These are phyloP conservation scores for Gleditsia sinensis DNA, from an alignment of 306 rosid species.

Conservation along the genomic window DNA sequence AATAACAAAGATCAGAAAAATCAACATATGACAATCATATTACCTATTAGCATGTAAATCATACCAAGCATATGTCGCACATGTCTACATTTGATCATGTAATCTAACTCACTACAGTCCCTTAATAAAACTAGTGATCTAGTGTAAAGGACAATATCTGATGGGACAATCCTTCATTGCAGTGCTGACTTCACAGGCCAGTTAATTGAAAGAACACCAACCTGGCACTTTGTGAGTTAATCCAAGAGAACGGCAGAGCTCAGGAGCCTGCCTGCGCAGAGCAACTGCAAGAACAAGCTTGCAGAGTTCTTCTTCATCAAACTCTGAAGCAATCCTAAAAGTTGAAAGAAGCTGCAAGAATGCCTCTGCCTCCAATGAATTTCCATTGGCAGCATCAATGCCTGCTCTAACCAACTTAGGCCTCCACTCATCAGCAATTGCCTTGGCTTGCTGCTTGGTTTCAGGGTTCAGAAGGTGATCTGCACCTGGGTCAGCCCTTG, in stretches of 20 bases:
- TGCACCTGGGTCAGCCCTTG: constrained; percentile 75
- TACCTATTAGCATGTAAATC: constrained; percentile 22
- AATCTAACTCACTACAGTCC: constrained; percentile 27
- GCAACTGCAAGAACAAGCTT: constrained; percentile 83
- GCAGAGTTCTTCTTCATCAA: constrained; percentile 90
- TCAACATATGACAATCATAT: constrained; percentile 29
- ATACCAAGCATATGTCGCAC: constrained; percentile 24
- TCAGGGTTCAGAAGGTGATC: constrained; percentile 76
- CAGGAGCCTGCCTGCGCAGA: constrained; percentile 80
- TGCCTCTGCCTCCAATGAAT: constrained; percentile 89
- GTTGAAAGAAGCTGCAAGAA: constrained; percentile 80
- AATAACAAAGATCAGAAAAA: constrained; percentile 23
- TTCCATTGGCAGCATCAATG: constrained; percentile 86
- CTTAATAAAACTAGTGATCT: constrained; percentile 41
- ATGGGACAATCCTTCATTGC: constrained; percentile 56
- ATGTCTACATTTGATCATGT: constrained; percentile 30
- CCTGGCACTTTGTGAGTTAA: constrained; percentile 89
- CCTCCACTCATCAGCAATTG: constrained; percentile 91
- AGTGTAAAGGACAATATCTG: constrained; percentile 43
- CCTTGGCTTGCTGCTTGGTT: constrained; percentile 89
- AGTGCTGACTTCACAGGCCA: constrained; percentile 68
- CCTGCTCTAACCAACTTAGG: constrained; percentile 69
- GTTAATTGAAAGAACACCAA: constrained; percentile 75
- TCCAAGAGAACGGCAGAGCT: constrained; percentile 90
- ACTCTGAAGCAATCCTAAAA: constrained; percentile 84